Evolutionary conservation across 345 rosid species (phyloP).

Genomic region (Noccaea bulbosa): DNA sequence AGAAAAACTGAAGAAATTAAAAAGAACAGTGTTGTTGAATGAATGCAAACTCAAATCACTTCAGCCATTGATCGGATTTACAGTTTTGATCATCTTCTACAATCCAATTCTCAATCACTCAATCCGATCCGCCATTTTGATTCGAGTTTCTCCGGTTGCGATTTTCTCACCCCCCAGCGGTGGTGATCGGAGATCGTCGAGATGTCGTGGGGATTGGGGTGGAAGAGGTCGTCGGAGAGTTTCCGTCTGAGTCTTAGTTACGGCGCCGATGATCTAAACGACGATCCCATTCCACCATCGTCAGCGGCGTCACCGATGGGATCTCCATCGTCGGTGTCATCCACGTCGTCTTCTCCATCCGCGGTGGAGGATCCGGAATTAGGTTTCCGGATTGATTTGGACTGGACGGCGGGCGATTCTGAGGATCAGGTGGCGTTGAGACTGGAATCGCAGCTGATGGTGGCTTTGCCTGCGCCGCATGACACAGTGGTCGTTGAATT

Average conservation of each 20-base stretch:
- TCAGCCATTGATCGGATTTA: constrained; percentile 1
- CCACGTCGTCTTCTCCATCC: constrained; percentile 44
- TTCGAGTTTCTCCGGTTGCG: constrained; percentile 19
- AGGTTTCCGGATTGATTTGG: constrained; percentile 76
- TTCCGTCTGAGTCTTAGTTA: constrained; percentile 75
- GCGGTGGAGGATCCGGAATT: constrained; percentile 63
- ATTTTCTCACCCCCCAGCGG: constrained; percentile 21
- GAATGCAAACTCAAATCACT: constrained; percentile 26
- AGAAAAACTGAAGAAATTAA: background rate
- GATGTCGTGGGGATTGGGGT: constrained; percentile 98
- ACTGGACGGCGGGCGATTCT: constrained; percentile 91
- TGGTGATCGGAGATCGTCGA: constrained; percentile 40
- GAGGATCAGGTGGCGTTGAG: constrained; percentile 91
- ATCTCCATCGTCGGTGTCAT: constrained; percentile 51
- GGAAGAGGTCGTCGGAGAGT: constrained; percentile 89
- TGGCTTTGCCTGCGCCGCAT: constrained; percentile 84
- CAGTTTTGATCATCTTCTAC: background rate
- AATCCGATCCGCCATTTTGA: constrained; percentile 13
- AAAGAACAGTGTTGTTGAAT: constrained; percentile 3
- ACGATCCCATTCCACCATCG: constrained; percentile 53
- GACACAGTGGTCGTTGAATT: constrained; percentile 74
- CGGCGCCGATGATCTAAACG: constrained; percentile 67
- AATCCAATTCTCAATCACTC: background rate
- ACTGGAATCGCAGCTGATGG: constrained; percentile 92
- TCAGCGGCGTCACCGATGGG: constrained; percentile 51